phyloP scores from a whole-genome alignment of 2,329 filamentous ascomycete species.

The Alternaria novae-zelandiae region DNA sequence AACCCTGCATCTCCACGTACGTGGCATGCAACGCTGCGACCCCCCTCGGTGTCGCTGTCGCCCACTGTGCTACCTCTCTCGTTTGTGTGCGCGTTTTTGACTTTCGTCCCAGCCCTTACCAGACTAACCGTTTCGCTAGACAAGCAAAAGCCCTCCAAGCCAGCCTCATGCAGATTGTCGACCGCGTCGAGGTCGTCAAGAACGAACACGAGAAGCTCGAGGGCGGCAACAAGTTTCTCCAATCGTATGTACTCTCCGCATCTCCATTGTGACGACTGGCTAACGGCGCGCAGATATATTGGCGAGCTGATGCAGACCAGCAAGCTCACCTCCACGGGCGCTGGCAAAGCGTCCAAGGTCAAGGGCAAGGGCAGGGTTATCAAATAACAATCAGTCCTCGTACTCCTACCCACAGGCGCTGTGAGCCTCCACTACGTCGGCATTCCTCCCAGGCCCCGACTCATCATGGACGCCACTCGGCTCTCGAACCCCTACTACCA shows the following conservation, averaged over 20 bases:
- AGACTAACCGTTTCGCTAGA: constrained; percentile 55
- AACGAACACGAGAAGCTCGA: constrained; percentile 96
- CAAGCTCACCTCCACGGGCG: constrained; percentile 63
- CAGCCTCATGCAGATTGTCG: constrained; percentile 85
- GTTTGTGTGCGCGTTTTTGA: constrained; percentile 1
- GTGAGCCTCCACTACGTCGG: constrained; percentile 31
- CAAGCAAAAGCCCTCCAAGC: constrained; percentile 89
- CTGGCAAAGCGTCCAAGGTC: constrained; percentile 58
- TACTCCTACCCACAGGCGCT: constrained; percentile 16
- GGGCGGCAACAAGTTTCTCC: constrained; percentile 94
- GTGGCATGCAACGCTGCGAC: not conserved
- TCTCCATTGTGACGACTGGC: not conserved
- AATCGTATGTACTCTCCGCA: constrained; percentile 58
- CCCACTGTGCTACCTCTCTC: not conserved
- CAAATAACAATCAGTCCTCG: constrained; percentile 44
- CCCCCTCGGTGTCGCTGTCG: not conserved
- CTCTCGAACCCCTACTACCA: constrained; percentile 37
- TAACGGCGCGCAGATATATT: constrained; percentile 74
- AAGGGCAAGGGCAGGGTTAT: constrained; percentile 48
- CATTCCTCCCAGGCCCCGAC: constrained; percentile 33
- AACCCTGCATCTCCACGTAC: not conserved
- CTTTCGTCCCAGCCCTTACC: constrained; percentile 5
- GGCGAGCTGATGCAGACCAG: constrained; percentile 87
- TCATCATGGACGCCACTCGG: constrained; percentile 42
- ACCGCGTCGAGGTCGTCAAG: constrained; percentile 92